phyloP scores from a whole-genome alignment of 2,329 filamentous ascomycete species.

The Xylaria hypoxylon region DNA sequence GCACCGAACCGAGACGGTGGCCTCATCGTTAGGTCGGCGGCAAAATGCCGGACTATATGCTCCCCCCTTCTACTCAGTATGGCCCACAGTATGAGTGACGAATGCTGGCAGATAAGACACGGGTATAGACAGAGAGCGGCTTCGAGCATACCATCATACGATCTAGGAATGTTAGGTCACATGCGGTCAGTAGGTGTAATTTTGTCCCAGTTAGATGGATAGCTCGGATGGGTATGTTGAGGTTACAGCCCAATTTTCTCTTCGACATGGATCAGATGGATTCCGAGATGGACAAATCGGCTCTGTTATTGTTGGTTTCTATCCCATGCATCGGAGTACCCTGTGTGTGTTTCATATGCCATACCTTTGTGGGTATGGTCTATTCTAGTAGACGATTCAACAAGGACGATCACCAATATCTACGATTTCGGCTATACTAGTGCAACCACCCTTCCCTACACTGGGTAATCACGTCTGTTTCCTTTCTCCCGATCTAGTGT shows the following conservation, averaged over 20 bases:
- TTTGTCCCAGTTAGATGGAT: background rate
- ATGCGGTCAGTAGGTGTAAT: slow-evolving; percentile 5
- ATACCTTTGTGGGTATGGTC: background rate
- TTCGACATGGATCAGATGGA: background rate
- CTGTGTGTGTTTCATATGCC: background rate
- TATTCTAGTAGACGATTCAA: background rate
- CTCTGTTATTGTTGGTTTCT: background rate
- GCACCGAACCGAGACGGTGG: too few relatives aligned
- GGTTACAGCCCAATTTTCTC: slow-evolving; percentile 1
- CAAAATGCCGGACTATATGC: too few relatives aligned
- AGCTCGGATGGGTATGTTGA: background rate
- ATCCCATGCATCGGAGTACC: slow-evolving; percentile 18
- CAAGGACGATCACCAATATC: slow-evolving; percentile 3
- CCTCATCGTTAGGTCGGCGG: too few relatives aligned
- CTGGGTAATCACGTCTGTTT: background rate
- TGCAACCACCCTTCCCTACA: slow-evolving; percentile 12
- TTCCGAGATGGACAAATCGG: too few relatives aligned
- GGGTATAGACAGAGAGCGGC: background rate
- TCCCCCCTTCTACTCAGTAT: too few relatives aligned
- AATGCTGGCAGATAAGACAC: background rate
- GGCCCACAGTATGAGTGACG: background rate
- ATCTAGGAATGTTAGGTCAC: background rate
- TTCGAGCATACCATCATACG: too few relatives aligned
- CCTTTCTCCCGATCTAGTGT: slow-evolving; percentile 9
- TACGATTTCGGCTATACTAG: slow-evolving; percentile 16